phyloP scores from a whole-genome alignment of 768 basidiomycete genomes.

The Tylopilus subfusipes region DNA sequence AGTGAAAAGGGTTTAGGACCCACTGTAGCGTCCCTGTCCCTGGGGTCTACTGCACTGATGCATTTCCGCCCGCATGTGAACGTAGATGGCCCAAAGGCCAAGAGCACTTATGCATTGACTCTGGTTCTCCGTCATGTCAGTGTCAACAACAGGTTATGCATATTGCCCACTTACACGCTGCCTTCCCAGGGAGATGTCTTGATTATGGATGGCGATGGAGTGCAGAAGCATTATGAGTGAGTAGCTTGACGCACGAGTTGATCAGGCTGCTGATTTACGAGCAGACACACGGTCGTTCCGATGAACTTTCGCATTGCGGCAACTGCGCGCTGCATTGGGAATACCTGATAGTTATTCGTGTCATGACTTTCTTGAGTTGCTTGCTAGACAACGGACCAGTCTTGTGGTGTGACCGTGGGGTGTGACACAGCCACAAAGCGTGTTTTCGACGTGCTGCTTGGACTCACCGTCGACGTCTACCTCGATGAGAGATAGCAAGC shows the following conservation, averaged over 20 bases:
- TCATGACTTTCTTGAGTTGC: background rate
- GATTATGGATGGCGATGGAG: conserved; percentile 68
- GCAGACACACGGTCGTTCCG: conserved; percentile 72
- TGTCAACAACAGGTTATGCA: background rate
- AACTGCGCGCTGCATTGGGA: conserved; percentile 64
- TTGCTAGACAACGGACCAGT: background rate
- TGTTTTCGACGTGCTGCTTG: background rate
- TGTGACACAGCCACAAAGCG: conserved; percentile 16
- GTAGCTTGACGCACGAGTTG: conserved; percentile 19
- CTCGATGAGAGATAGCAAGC: conserved; percentile 7
- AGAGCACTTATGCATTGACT: conserved; percentile 40
- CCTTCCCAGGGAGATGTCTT: conserved; percentile 70
- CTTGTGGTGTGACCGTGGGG: background rate
- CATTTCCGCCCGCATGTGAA: conserved; percentile 58
- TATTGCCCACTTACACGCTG: conserved; percentile 1
- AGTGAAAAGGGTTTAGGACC: conserved; percentile 71
- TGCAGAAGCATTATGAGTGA: conserved; percentile 73
- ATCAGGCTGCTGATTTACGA: conserved; percentile 11
- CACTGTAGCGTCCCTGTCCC: conserved; percentile 67
- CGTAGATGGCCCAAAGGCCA: conserved; percentile 32
- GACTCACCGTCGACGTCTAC: background rate
- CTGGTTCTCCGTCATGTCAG: conserved; percentile 66
- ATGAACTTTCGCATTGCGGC: conserved; percentile 76
- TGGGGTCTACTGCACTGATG: conserved; percentile 77
- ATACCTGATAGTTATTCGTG: conserved; percentile 16